Conservation (phyloP, 305 asterid genomes). For the Rubia tinctorum region DNA sequence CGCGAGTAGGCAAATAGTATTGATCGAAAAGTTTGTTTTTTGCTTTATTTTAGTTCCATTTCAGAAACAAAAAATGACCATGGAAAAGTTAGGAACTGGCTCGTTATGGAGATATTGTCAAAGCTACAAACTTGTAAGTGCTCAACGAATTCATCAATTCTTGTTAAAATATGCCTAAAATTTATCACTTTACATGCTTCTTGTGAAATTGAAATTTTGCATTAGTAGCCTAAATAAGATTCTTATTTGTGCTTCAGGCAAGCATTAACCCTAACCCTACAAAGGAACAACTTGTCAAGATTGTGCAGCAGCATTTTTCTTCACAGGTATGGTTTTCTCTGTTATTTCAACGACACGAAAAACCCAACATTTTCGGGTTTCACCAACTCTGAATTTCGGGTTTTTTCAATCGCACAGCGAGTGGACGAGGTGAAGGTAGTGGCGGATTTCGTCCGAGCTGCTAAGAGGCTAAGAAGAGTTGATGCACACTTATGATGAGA, state of each 20-base stretch:
- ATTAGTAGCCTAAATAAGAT: not conserved
- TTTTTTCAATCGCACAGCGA: conserved; percentile 40
- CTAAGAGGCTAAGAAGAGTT: conserved; percentile 52
- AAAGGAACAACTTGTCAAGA: conserved; percentile 63
- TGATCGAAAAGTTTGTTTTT: not conserved
- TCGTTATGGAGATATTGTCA: conserved; percentile 88
- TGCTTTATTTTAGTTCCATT: conserved; percentile 12
- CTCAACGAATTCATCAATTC: not conserved
- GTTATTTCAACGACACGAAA: not conserved
- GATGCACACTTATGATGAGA: conserved; percentile 30
- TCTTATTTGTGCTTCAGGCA: conserved; percentile 36
- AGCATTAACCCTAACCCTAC: conserved; percentile 58
- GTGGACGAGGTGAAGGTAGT: conserved; percentile 83
- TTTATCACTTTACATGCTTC: not conserved
- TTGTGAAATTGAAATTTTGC: not conserved
- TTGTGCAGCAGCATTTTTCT: conserved; percentile 74
- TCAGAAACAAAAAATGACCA: conserved; percentile 49
- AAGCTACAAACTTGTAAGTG: conserved; percentile 72
- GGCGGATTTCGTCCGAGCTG: conserved; percentile 66
- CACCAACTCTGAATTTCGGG: not conserved
- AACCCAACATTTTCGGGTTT: not conserved
- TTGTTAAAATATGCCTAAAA: not conserved
- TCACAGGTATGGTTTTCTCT: conserved; percentile 53
- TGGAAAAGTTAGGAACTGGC: conserved; percentile 75
- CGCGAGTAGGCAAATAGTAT: not conserved